Base-by-base conservation (phyloP, 805 yeast species). In the Myxozyma vanderwaltii region DNA sequence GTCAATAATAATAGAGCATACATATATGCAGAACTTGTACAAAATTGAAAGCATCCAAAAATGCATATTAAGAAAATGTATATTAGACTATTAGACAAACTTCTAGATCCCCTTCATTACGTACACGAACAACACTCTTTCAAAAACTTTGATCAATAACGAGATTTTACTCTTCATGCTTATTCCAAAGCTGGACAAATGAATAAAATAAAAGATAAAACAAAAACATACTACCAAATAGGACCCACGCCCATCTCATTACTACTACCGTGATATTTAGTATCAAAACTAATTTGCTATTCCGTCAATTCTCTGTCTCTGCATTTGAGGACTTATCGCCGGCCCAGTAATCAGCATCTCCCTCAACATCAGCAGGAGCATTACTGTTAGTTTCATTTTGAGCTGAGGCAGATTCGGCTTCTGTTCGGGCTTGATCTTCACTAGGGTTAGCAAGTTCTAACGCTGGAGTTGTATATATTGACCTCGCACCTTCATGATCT, bases 301-400 rank as follows among this genome's bases (percentile, higher is more conserved):
- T n/a, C n/a, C n/a, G n/a, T n/a, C n/a, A n/a, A n/a, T 35, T 48
- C 21, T n/a, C 43, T 10, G 43, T 38, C 27, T 19, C 46, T 21
- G 46, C 27, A n/a, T 36, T 27, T 13, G 52, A 48, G 29, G 43
- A 21, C 27, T 29, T 45, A n/a, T 50, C 54, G 10, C 43, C 48
- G 13, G 51, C 47, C 60, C 60, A 56, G 24, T 51, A 55, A 12
- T 56, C 54, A 4, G 55, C 33, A 12, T 45, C 48, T 10, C 60
- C 56, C 8, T 50, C 55, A 31, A 51, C 39, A 19, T 49, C 24
- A 13, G 60, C 39, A 12, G 50, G 17, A 13, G 31, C 54, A 7
- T 26, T 17, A n/a, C 44, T 24, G 17, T 35, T 31, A 17, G 35
- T 51, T 10, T n/a, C 21, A 29, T 29, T 29, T 3, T n/a, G 2